phyloP scores from a whole-genome alignment of 2,329 filamentous ascomycete species.

The Exophiala oligosperma region DNA sequence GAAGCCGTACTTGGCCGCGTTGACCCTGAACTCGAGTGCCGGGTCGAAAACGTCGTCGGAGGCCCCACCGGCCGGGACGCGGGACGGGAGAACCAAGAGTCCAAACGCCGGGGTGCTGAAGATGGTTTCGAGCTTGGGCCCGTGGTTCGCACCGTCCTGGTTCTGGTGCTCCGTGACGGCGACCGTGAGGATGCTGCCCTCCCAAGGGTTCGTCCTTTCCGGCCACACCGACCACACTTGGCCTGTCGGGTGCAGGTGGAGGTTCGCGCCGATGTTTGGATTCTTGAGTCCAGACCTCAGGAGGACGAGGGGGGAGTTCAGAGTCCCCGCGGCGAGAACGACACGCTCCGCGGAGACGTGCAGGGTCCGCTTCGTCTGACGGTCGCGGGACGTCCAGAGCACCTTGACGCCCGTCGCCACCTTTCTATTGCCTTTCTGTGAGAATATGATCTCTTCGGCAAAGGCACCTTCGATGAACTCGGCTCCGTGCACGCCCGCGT shows the following conservation, averaged over 20 bases:
- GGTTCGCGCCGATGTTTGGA: conserved; percentile 75
- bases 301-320: conserved; percentile 76
- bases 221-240: conserved; percentile 23
- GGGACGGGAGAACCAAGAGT: conserved; percentile 56
- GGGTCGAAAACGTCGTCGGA: conserved; percentile 28
- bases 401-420: conserved; percentile 72
- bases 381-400: conserved; percentile 71
- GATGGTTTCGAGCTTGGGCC: conserved; percentile 75
- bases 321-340: conserved; percentile 72
- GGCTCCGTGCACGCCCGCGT: conserved; percentile 74
- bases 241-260: conserved; percentile 74
- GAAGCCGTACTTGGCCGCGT: conserved; percentile 66
- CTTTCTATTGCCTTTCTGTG: conserved; percentile 37
- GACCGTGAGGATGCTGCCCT: conserved; percentile 71
- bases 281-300: conserved; percentile 79
- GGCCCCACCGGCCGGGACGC: conserved; percentile 28
- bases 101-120: conserved; percentile 16
- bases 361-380: conserved; percentile 60
- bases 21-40: conserved; percentile 71
- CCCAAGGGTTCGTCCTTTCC: conserved; percentile 42
- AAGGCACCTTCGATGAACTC: conserved; percentile 81
- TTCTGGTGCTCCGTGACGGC: conserved; percentile 78
- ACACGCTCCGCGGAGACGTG: conserved; percentile 77
- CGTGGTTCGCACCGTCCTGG: conserved; percentile 76
- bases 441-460: conserved; percentile 69